Conservation (phyloP, 2,329 filamentous ascomycete species). For the Xylariaceae sp. region DNA sequence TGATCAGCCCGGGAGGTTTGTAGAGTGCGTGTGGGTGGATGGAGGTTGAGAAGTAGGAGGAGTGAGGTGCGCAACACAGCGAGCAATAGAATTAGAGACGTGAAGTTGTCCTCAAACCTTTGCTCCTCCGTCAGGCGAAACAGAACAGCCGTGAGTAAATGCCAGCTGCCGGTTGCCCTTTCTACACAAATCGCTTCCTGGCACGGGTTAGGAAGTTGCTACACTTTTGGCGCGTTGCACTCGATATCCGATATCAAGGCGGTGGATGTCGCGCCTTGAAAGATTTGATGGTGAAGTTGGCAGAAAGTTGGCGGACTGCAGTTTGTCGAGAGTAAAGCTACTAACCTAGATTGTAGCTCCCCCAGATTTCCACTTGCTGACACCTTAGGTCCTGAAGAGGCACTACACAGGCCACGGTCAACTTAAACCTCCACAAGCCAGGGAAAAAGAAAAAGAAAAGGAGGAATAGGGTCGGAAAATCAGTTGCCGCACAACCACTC, state of each 20-base stretch:
- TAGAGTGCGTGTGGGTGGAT: background rate
- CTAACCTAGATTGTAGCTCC: slow-evolving; percentile 7
- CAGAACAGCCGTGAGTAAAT: slow-evolving; percentile 32
- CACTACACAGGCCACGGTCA: background rate
- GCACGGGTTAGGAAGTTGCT: slow-evolving; percentile 5
- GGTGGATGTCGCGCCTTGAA: slow-evolving; percentile 7
- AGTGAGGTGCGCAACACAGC: slow-evolving; percentile 32
- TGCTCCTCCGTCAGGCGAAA: slow-evolving; percentile 41
- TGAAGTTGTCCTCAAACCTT: slow-evolving; percentile 47
- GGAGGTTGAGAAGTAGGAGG: slow-evolving; percentile 12
- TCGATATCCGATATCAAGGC: slow-evolving; percentile 4
- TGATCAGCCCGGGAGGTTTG: slow-evolving; percentile 1
- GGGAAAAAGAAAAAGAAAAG: background rate
- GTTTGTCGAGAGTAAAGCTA: slow-evolving; percentile 12
- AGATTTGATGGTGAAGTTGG: slow-evolving; percentile 24
- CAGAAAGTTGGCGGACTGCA: slow-evolving; percentile 12
- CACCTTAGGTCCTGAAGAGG: background rate
- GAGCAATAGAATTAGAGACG: slow-evolving; percentile 41
- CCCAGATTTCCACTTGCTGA: background rate
- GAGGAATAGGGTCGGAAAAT: too few species aligned
- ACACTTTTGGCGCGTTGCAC: background rate
- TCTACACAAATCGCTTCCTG: slow-evolving; percentile 12
- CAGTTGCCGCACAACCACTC: too few species aligned
- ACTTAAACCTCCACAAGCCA: background rate
- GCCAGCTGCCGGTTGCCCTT: slow-evolving; percentile 33